Evolutionary conservation across 495 filamentous ascomycete species (phyloP), one percentile per base, ranked within the genome.

Genomic region (Choiromyces venosus): DNA sequence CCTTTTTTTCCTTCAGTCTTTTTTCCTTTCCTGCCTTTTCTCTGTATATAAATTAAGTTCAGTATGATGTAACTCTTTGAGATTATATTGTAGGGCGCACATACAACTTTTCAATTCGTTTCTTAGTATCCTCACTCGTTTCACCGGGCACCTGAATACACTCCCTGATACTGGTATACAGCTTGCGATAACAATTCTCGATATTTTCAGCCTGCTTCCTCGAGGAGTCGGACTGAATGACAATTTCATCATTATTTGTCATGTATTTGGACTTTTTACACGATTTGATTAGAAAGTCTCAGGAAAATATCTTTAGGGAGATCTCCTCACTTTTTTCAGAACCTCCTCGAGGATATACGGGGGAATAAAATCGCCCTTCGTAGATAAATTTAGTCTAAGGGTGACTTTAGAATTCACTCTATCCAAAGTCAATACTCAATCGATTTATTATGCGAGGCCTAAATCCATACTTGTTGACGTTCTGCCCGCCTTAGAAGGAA

Each of bases 381-480:
- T 84, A 76, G 25, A 91, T 80, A 39, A 89, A 83, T 86, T 83
- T 83, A 87, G 84, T 81, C 83, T 91, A 82, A 93, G 81, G 21
- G 92, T 97, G 16, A 94, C 95, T 83, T 99, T 99, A 21, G 92
- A 92, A 82, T 94, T 95, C 37, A 96, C 92, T 83, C 95, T 99
- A 81, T 80, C 25, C 44, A 66, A 66, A 64, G 44, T 16, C 8
- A 70, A n/a, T 44, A 66, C 14, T 71, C 42, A 35, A 21, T 9
- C 21, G 38, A 68, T 68, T 40, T 42, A 56, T 18, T 42, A n/a
- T 35, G 29, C 36, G 56, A 33, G 67, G 65, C 35, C 42, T 71
- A 44, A 64, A 67, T 73, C 85, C 88, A 74, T 85, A 97, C 94
- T 97, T 97, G 83, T 99, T 99, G 65, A 95, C 92, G 84, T 97